phyloP scores from a whole-genome alignment of 1,139 yeast species.

The Chernovozyma sophiae-reginae region DNA sequence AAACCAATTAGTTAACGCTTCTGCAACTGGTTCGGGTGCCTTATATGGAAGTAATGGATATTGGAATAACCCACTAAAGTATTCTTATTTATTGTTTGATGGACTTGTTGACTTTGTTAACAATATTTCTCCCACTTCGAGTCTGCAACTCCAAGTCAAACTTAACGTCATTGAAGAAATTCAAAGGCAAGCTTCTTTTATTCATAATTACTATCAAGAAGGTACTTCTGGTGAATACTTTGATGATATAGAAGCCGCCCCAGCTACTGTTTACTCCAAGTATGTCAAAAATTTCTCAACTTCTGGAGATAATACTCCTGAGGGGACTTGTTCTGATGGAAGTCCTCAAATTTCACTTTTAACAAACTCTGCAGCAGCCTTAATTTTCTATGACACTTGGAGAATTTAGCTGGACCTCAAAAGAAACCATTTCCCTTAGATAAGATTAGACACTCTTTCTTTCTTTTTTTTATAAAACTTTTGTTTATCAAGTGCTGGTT shows the following conservation, averaged over 20 bases:
- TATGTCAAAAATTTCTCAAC: conserved; percentile 4
- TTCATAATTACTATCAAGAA: conserved; percentile 22
- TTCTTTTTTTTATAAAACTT: no score
- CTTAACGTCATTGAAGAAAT: conserved; percentile 15
- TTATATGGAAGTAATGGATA: conserved; percentile 17
- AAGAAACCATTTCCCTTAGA: no score
- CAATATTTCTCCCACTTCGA: conserved; percentile 4
- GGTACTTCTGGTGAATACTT: conserved; percentile 7
- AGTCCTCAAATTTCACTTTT: conserved; percentile 12
- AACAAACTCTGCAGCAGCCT: conserved; percentile 14
- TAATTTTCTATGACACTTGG: conserved; percentile 12
- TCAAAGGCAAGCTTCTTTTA: conserved; percentile 18
- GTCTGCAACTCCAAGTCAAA: conserved; percentile 1
- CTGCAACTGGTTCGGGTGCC: conserved; percentile 19
- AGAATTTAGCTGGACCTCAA: neutral
- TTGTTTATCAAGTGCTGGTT: no score
- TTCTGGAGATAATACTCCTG: conserved; percentile 8
- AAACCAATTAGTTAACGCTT: conserved; percentile 14
- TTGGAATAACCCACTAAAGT: conserved; percentile 24
- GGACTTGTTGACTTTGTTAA: conserved; percentile 22
- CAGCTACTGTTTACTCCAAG: conserved; percentile 9
- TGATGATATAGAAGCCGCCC: conserved; percentile 7
- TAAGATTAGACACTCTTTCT: no score
- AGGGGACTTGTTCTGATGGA: conserved; percentile 8
- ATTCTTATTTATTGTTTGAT: conserved; percentile 21